phyloP scores from a whole-genome alignment of 768 basidiomycete species.

The Kwoniella bestiolae region DNA sequence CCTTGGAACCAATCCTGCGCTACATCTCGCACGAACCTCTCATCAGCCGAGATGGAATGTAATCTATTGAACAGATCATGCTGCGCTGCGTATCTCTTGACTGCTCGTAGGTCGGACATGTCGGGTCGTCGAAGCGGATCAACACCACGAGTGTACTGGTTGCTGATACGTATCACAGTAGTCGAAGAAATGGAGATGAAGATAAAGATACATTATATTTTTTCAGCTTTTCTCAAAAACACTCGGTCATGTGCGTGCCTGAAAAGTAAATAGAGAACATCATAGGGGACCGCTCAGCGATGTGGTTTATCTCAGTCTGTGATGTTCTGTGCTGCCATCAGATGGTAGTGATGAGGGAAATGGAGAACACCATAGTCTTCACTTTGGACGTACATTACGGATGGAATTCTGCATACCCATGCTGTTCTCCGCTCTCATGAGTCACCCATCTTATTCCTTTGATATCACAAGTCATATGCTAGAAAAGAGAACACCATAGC shows the following conservation, averaged over 20 bases:
- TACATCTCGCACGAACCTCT: constrained; percentile 69
- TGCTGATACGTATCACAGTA: too few species aligned
- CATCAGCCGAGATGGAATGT: constrained; percentile 81
- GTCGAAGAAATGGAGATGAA: too few species aligned
- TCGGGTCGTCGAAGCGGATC: background rate
- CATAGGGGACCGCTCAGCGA: background rate
- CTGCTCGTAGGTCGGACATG: constrained; percentile 24
- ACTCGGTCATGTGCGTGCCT: too few species aligned
- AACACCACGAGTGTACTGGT: too few species aligned
- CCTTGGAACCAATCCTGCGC: constrained; percentile 57
- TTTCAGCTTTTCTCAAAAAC: background rate
- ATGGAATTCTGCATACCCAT: too few species aligned
- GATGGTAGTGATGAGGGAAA: too few species aligned
- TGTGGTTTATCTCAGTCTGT: background rate
- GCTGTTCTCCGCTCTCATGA: background rate
- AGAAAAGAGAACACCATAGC: background rate
- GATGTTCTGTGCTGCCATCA: background rate
- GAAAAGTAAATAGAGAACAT: background rate
- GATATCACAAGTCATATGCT: too few species aligned
- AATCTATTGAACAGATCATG: constrained; percentile 81
- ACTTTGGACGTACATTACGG: too few species aligned
- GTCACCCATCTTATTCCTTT: background rate
- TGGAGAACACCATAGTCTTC: too few species aligned
- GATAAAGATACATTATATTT: too few species aligned
- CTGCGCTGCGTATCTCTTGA: constrained; percentile 48